Evolutionary conservation across 768 basidiomycete species (phyloP).

Genomic region (Lepiota subincarnata): DNA sequence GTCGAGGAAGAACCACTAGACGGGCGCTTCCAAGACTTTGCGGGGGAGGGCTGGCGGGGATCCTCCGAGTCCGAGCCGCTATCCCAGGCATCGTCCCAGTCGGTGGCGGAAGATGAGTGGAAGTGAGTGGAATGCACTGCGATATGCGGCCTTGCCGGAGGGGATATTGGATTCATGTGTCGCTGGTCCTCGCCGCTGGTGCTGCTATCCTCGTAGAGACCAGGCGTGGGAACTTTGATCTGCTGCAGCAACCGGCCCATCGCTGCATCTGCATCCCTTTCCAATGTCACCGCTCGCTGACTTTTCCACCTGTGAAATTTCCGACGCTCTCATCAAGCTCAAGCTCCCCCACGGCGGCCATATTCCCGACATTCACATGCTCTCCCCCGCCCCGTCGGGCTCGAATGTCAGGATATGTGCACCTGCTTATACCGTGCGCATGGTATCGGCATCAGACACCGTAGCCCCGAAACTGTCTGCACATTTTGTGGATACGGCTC

Average conservation of each 20-base stretch:
- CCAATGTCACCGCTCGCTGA: conserved; percentile 23
- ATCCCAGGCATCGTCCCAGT: conserved; percentile 77
- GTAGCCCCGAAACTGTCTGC: conserved; percentile 56
- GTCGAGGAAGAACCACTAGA: conserved; percentile 22
- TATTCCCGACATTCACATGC: conserved; percentile 70
- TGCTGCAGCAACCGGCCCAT: too few species aligned
- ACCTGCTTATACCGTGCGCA: conserved; percentile 84
- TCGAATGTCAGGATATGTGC: conserved; percentile 48
- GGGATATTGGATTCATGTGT: conserved; percentile 54
- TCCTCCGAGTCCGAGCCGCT: conserved; percentile 72
- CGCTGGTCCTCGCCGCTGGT: neutral
- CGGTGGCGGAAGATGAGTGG: conserved; percentile 25
- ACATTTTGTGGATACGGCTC: conserved; percentile 82
- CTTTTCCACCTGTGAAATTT: conserved; percentile 79
- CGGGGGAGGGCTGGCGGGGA: conserved; percentile 45
- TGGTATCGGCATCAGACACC: conserved; percentile 60
- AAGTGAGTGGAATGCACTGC: conserved; percentile 53
- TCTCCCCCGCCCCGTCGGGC: conserved; percentile 38
- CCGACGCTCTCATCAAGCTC: conserved; percentile 85
- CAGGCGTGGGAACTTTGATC: conserved; percentile 2
- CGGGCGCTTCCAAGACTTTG: conserved; percentile 39
- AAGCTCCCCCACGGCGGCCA: conserved; percentile 67
- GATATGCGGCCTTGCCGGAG: conserved; percentile 71
- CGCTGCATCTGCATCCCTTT: too few species aligned
- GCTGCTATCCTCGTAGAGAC: neutral